Conservation (phyloP, 495 filamentous ascomycete species). For the Podospora bellae-mahoneyi region DNA sequence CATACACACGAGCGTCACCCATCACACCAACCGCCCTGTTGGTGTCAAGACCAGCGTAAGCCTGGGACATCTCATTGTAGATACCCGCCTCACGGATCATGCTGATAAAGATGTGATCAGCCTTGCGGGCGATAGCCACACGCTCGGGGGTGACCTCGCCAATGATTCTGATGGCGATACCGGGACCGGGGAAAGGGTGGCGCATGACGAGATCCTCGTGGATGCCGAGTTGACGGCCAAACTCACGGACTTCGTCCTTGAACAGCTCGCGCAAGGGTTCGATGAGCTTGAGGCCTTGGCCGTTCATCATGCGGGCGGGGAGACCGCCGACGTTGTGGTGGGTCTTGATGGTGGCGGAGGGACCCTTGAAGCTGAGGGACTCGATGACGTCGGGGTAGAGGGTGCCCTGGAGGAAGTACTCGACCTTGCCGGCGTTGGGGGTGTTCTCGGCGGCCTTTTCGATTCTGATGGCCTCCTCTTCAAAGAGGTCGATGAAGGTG, state of each 20-base stretch:
- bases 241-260: slow-evolving; percentile 44
- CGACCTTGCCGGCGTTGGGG: slow-evolving; percentile 37
- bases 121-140: slow-evolving; percentile 75
- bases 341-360: slow-evolving; percentile 72
- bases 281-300: slow-evolving; percentile 34
- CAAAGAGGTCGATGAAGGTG: slow-evolving; percentile 81
- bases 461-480: slow-evolving; percentile 73
- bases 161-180: slow-evolving; percentile 83
- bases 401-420: slow-evolving; percentile 30
- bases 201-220: slow-evolving; percentile 26
- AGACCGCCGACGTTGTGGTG: slow-evolving; percentile 44
- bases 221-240: slow-evolving; percentile 22
- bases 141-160: slow-evolving; percentile 81
- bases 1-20: slow-evolving; percentile 45
- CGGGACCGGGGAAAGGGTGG: slow-evolving; percentile 76
- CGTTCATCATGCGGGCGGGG: slow-evolving; percentile 34
- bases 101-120: slow-evolving; percentile 84
- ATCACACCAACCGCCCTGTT: slow-evolving; percentile 69
- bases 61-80: slow-evolving; percentile 62
- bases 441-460: slow-evolving; percentile 60
- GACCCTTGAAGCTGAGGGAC: slow-evolving; percentile 76
- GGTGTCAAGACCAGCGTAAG: slow-evolving; percentile 75
- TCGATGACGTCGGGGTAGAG: slow-evolving; percentile 69
- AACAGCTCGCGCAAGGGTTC: slow-evolving; percentile 81
- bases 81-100: slow-evolving; percentile 81